Evolutionary conservation across 805 yeast species (phyloP).

Genomic region (Kodamaea restingae): DNA sequence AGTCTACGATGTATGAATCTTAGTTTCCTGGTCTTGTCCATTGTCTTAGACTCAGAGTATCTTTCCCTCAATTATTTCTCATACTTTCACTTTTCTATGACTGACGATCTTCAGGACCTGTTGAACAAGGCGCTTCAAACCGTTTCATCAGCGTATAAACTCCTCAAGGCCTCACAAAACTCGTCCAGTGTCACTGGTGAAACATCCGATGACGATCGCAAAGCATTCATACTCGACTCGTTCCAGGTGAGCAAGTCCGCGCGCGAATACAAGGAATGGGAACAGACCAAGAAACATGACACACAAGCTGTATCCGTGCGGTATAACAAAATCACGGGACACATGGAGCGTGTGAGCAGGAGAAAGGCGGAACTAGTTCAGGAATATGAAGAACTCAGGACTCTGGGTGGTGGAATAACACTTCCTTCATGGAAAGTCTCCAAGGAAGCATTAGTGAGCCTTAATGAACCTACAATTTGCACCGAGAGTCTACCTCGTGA

Average conservation of each 20-base stretch:
- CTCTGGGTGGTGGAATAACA: constrained; percentile 14
- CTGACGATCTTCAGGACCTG: constrained; percentile 9
- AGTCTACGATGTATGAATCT: too few relatives aligned
- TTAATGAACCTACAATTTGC: constrained; percentile 2
- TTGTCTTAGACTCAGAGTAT: too few relatives aligned
- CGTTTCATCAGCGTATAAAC: constrained; percentile 3
- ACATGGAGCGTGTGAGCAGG: constrained; percentile 25
- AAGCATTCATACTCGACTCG: constrained; percentile 30
- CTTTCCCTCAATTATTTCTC: too few relatives aligned
- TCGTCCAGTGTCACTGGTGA: not conserved
- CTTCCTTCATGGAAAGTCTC: constrained; percentile 23
- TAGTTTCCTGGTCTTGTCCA: too few relatives aligned
- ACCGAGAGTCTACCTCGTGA: constrained; percentile 2
- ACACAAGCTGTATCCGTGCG: constrained; percentile 5
- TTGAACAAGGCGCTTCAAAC: constrained; percentile 3
- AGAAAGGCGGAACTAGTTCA: constrained; percentile 19
- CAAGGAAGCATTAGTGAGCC: constrained; percentile 3
- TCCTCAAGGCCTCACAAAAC: not conserved
- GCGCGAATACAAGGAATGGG: constrained; percentile 28
- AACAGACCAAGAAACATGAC: constrained; percentile 10
- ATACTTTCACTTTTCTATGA: too few relatives aligned
- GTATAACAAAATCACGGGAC: constrained; percentile 30
- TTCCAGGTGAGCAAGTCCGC: constrained; percentile 30
- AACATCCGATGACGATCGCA: constrained; percentile 2
- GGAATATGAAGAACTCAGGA: constrained; percentile 22